These are phyloP conservation scores for Fusarium sp. DNA, from an alignment of 2,329 filamentous ascomycete species.

Conservation along the genomic window DNA sequence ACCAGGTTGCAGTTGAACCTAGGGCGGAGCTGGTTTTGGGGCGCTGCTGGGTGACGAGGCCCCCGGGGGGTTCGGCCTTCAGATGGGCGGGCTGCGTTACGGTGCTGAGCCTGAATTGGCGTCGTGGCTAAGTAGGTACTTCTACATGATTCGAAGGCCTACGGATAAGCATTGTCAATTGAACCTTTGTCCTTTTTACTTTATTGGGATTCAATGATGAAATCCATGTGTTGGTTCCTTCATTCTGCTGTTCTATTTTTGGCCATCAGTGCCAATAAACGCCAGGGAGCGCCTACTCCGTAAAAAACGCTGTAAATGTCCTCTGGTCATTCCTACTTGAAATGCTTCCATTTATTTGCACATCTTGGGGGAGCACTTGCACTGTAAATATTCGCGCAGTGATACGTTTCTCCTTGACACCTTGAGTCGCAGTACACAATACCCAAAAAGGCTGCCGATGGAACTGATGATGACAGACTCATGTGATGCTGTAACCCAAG, in stretches of 20 bases:
- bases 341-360: background rate
- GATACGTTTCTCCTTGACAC: background rate
- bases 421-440: slow-evolving; percentile 1
- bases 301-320: background rate
- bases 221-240: background rate
- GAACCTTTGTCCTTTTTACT: slow-evolving; percentile 5
- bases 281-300: background rate
- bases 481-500: slow-evolving; percentile 34
- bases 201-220: background rate
- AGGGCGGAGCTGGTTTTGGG: slow-evolving; percentile 30
- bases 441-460: slow-evolving; percentile 23
- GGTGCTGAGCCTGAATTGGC: slow-evolving; percentile 21
- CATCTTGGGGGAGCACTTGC: background rate
- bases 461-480: slow-evolving; percentile 20
- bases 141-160: slow-evolving; percentile 6
- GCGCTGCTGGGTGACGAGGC: slow-evolving; percentile 50
- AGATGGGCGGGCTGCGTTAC: background rate
- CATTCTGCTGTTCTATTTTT: slow-evolving; percentile 6
- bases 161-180: background rate
- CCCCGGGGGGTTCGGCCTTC: slow-evolving; percentile 31
- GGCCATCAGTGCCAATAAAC: background rate
- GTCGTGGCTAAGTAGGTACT: slow-evolving; percentile 15
- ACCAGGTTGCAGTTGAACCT: slow-evolving; percentile 33
- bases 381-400: background rate
- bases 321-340: background rate